Base-by-base conservation (phyloP, 1,139 yeast genomes). In the Cylindricascospora bacillispora region DNA sequence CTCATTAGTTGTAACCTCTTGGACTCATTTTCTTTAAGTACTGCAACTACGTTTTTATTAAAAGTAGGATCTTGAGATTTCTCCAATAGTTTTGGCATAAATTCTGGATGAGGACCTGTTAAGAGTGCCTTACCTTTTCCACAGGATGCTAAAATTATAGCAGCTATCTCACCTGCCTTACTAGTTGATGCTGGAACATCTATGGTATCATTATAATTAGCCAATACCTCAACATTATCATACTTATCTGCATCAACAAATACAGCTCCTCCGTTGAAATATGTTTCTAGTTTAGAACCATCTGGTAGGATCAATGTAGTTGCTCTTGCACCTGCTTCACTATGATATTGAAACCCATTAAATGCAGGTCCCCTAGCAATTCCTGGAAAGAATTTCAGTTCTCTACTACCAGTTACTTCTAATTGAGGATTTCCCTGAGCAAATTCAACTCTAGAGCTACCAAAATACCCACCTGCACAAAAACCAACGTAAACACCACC, bases 381-480 rank as follows among this genome's bases (percentile, higher is more conserved):
- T 0, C 97, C 98, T 0, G 92, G 92, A 46, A 68, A 89, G 39
- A 89, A 76, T 17, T 57, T 66, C 44, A 92, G 60, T 40, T 89
- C 95, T 41, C 98, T 63, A 0, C 77, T 54, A 0, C 98, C 98
- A 26, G 76, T 64, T 3, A 89, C 95, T 47, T 86, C 97, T 66
- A 81, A 57, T 2, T 36, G 39, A 0, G 69, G 65, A 38, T 75
- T 63, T 1, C 89, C 92, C 15, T 68, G 73, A 44, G 83, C 94
- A 52, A 89, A 92, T 49, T 89, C 97, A 40, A 81, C 74, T 28
- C 76, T 55, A 1, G 65, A 54, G n/a, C 85, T 66, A 1, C 76
- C 89, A 49, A 70, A 89, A 55, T 92, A 89, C 0, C 81, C 97
- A 20, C 99, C 99, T n/a, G 98, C 93, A 56, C 98, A 89, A 40